Evolutionary conservation across 495 filamentous ascomycete species (phyloP).

Genomic region (Aspergillus ostianus): DNA sequence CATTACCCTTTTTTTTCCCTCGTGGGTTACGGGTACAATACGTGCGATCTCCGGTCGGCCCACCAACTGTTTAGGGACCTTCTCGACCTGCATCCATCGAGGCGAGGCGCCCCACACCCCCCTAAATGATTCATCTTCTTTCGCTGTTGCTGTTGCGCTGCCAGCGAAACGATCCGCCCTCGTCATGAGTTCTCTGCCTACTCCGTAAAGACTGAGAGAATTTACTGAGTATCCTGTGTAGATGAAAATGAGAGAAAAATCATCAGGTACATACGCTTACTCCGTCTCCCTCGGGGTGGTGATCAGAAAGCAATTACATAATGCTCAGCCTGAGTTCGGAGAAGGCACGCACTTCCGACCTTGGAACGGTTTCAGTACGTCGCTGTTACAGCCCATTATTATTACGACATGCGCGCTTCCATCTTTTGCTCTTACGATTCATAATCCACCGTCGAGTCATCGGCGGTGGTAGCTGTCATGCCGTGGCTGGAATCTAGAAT

Average conservation of each 20-base stretch:
- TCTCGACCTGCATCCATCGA: constrained; percentile 18
- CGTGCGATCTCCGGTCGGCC: constrained; percentile 18
- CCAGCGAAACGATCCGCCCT: neutral
- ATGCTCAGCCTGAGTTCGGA: neutral
- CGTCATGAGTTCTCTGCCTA: neutral
- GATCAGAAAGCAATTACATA: neutral
- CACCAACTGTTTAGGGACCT: constrained; percentile 14
- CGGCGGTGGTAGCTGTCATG: neutral
- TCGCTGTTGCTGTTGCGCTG: constrained; percentile 1
- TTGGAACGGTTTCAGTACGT: too few relatives aligned
- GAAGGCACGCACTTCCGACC: neutral
- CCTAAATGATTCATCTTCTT: constrained; percentile 19
- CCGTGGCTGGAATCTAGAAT: neutral
- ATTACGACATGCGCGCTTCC: neutral
- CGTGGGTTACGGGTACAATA: constrained; percentile 27
- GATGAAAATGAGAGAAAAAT: neutral
- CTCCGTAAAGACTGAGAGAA: too few relatives aligned
- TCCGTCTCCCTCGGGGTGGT: too few relatives aligned
- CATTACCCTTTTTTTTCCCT: constrained; percentile 19
- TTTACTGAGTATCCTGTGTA: too few relatives aligned
- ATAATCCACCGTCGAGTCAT: neutral
- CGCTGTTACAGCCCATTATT: too few relatives aligned
- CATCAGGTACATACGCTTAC: neutral
- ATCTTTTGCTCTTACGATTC: too few relatives aligned
- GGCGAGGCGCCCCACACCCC: constrained; percentile 20